Evolutionary conservation across 2,329 filamentous ascomycete species (phyloP).

Genomic region (Aspergillus terreus): DNA sequence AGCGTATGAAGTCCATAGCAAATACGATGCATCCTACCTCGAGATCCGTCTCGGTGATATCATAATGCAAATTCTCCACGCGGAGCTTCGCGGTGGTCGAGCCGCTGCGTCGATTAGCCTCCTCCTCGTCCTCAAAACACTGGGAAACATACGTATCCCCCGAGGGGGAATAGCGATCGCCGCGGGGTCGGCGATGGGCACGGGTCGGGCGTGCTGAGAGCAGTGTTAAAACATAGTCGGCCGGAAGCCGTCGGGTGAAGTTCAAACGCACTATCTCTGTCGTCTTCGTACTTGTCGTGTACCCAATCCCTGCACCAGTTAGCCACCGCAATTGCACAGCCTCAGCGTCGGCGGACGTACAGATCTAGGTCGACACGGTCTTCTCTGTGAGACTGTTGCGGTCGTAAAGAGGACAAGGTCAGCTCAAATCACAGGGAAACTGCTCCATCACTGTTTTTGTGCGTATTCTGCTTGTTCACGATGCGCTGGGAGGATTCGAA

Average conservation of each 20-base stretch:
- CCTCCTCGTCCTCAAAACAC: not conserved
- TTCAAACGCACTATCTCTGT: constrained; percentile 49
- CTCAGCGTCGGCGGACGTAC: constrained; percentile 22
- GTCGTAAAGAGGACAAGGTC: constrained; percentile 38
- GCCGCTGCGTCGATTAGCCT: constrained; percentile 39
- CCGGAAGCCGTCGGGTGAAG: not conserved
- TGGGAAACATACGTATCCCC: constrained; percentile 31
- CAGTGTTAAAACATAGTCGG: constrained; percentile 11
- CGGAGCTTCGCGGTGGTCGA: constrained; percentile 66
- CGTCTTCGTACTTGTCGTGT: constrained; percentile 82
- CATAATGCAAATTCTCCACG: constrained; percentile 89
- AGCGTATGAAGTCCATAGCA: not conserved
- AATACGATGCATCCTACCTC: constrained; percentile 50
- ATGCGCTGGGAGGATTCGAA: constrained; percentile 35
- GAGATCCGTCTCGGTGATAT: constrained; percentile 79
- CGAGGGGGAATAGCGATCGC: constrained; percentile 33
- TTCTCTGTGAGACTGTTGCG: constrained; percentile 43
- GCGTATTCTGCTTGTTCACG: constrained; percentile 26
- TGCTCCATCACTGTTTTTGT: constrained; percentile 26
- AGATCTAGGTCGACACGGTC: constrained; percentile 46
- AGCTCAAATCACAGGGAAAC: constrained; percentile 38
- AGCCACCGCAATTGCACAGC: not conserved
- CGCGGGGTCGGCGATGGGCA: constrained; percentile 38
- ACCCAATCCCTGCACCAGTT: constrained; percentile 72
- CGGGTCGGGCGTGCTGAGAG: constrained; percentile 39